Conservation (phyloP, 2,329 filamentous ascomycete genomes). For the Dactylellina drechsleri region DNA sequence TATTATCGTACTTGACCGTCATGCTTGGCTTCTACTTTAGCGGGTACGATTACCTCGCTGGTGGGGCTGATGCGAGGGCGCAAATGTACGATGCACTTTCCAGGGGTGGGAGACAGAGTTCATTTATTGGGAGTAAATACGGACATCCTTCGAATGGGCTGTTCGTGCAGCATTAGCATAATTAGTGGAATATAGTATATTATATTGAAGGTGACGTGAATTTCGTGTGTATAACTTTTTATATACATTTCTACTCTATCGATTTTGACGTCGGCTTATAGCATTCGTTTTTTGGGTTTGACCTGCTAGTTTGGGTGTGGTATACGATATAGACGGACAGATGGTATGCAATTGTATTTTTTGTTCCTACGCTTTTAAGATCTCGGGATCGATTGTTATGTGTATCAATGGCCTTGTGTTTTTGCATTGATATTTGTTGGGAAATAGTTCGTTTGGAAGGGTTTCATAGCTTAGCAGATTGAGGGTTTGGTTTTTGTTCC, state of each 20-base stretch:
- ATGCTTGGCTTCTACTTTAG: constrained; percentile 91
- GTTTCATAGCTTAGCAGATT: no score
- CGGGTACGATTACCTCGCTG: constrained; percentile 67
- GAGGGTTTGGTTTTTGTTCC: no score
- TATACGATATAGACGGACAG: no score
- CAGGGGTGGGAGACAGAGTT: constrained; percentile 27
- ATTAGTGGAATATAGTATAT: neutral
- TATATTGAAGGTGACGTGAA: neutral
- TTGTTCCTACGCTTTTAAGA: no score
- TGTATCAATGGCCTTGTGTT: no score
- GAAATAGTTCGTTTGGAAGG: no score
- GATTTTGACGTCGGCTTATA: no score
- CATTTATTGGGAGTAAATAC: constrained; percentile 47
- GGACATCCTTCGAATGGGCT: constrained; percentile 47
- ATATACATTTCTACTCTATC: neutral
- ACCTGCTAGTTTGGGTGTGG: no score
- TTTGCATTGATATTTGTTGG: no score
- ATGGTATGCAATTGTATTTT: no score
- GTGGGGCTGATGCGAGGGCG: constrained; percentile 45
- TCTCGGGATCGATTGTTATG: no score
- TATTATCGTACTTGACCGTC: constrained; percentile 92
- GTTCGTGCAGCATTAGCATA: constrained; percentile 32
- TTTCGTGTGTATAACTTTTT: neutral
- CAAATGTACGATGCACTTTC: constrained; percentile 50
- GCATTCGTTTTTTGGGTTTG: no score